Base-by-base conservation (phyloP, 768 basidiomycete species). In the Suillus subaureus region DNA sequence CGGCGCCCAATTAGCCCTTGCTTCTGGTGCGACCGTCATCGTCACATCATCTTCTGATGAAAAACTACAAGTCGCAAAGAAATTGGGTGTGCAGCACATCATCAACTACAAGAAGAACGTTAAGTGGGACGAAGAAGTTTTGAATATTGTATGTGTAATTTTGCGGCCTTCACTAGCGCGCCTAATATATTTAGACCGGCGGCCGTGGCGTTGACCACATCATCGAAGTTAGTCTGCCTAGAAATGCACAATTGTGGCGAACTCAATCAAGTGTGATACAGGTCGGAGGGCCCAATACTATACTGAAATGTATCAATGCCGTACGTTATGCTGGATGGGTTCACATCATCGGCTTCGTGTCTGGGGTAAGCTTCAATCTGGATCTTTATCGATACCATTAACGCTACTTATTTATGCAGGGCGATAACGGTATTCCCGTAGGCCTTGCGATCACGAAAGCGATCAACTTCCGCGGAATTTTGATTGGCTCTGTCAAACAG, bases 1-100 rank as follows among this genome's bases (percentile, higher is more conserved):
- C 69, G 88, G 79, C 3, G 75, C 85, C 3, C 87, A 90, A 74
- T 75, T 91, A 54, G 88, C 89, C 2, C 81, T 87, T 51, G 85
- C 86, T 3, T 80, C 85, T 9, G 89, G 89, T 42, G 89, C 88
- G 2, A 83, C 76, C 1, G 88, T 89, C 64, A 89, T 92, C 68
- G 81, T 82, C 33, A 91, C 89, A 0, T 90, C 89, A 1, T 89
- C 88, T 0, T 87, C 87, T 0, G 87, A 90, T 68, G 80, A 82
- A 56, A 92, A 91, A 69, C 79, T 89, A 18, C 79, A 83, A 66
- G 67, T 83, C 35, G 87, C 82, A 11, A 75, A 78, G 54, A 80
- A 80, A 52, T 81, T 88, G 23, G 87, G 89, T 26, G 83, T 80
- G 15, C 79, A 82, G 16, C 78, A 87, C 62, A 69, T 84, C 23